Base-by-base conservation (phyloP, 768 basidiomycete species). In the Mycena polygramma region DNA sequence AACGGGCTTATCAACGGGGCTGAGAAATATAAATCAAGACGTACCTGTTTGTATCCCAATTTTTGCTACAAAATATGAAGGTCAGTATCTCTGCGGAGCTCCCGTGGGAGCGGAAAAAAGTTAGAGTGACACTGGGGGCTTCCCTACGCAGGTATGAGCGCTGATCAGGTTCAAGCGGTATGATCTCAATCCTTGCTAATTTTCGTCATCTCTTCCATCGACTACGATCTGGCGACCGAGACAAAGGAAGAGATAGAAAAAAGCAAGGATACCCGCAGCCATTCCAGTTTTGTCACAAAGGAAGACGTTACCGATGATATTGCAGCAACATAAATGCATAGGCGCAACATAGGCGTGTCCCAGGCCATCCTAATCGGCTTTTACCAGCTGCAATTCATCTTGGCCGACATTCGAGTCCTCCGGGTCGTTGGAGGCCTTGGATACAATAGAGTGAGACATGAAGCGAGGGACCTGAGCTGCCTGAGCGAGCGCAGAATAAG, bases 121-220 rank as follows among this genome's bases (percentile, higher is more conserved):
- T 75, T 82, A 81, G 81, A 81, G 86, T 82, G 83, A 91, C 84
- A 89, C 92, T 92, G 88, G 86, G 85, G 92, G 92, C 92, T 94
- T 96, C 94, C 94, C 94, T 95, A 94, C 95, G 95, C 95, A 95
- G 94, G 93, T 94, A 87, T 95, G 88, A 94, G 90, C 93, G 87
- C 94, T 95, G 92, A 88, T 94, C 95, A 96, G 94, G 95, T 96
- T 96, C 93, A 82, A 89, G 91, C 95, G 94, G 95, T 96, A 89
- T 96, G 69, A 93, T 96, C 95, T 97, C 95, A 96, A 95, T 82
- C 94, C 89, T 83, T 80, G 82, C 81, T 80, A 81, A 78, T 63
- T 79, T n/a, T 60, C 66, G 73, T 60, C 65, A 75, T 75, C 72
- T 75, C 76, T 73, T 74, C 57, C 74, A 68, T 74, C 71, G 69